A percentile compares a stretch with the other conserved stretches of the same genome.
These are phyloP conservation scores for Xerocomus spinulosus DNA, from an alignment of 768 basidiomycete species.

Conservation along the genomic window DNA sequence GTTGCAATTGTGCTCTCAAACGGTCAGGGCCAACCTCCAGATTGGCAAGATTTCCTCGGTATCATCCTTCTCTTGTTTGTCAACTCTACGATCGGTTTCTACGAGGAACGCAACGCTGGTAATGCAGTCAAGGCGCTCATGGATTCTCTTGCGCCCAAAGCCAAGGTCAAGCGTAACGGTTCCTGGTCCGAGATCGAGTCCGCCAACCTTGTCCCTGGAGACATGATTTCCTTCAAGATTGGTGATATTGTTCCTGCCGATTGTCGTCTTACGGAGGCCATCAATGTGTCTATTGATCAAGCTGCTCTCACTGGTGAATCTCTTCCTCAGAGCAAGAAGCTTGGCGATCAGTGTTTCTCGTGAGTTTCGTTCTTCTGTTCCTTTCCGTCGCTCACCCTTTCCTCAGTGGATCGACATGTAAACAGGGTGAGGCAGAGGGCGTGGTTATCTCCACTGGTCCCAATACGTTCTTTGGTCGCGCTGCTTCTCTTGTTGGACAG, in stretches of 20 bases:
- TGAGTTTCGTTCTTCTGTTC: constrained; percentile 38
- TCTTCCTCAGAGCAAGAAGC: constrained; percentile 87
- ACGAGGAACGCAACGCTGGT: constrained; percentile 95
- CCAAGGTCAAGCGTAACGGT: constrained; percentile 85
- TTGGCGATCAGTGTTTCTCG: constrained; percentile 97
- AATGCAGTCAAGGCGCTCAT: constrained; percentile 99
- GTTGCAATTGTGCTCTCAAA: constrained; percentile 96
- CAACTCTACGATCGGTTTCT: constrained; percentile 98
- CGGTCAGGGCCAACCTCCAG: constrained; percentile 79
- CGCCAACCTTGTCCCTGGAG: constrained; percentile 85
- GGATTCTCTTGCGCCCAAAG: constrained; percentile 98
- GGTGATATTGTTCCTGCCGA: constrained; percentile 98
- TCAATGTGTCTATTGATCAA: constrained; percentile 98
- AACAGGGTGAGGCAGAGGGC: constrained; percentile 98
- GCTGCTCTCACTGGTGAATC: constrained; percentile 98
- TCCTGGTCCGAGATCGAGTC: constrained; percentile 90
- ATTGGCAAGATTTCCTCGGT: constrained; percentile 98
- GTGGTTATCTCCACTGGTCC: constrained; percentile 97
- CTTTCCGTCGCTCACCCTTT: background rate
- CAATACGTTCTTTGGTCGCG: constrained; percentile 99
- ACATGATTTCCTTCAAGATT: constrained; percentile 97
- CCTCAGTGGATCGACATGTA: constrained; percentile 88
- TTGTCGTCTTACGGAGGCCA: constrained; percentile 92
- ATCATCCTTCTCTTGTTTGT: constrained; percentile 86
- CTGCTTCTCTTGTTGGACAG: constrained; percentile 93